Base-by-base conservation (phyloP, 495 filamentous ascomycete species). In the Talaromyces stipitatus region DNA sequence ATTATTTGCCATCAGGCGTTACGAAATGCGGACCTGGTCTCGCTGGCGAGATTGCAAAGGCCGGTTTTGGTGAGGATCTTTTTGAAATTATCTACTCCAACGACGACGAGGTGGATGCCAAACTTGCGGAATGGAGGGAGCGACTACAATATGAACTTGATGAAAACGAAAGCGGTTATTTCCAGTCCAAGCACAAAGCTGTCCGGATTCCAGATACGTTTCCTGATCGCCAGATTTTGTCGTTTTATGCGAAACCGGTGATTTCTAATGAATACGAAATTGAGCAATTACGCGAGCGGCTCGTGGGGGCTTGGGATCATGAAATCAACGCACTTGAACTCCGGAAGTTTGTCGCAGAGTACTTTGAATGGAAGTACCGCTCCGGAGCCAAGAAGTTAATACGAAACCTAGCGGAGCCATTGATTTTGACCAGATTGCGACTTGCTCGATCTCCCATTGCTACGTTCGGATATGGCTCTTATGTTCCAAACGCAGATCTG, bases 1-100 rank as follows among this genome's bases (percentile, higher is more conserved):
- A 99, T 69, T 99, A 99, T 62, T 71, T 92, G 9, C 91, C 94
- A 2, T 90, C 89, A 54, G 95, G 95, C 0, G 85, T 99, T 16
- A 85, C 89, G 0, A 85, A 86, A 36, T 97, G 90, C 61, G 95
- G 95, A 9, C 82, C 88, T 53, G 95, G 90, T 64, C 74, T 88
- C 3, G 91, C 95, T 3, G 91, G 88, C 58, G 88, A 96, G 62
- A 95, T 95, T 54, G 92, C 94, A 26, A 82, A 82, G 64, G 95
- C 90, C 18, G 88, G 91, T 1, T 97, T 94, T 66, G 94, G 94
- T 1, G 79, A 78, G 32, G 85, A 89, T 55, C 74, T 98, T 26
- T 89, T 91, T 54, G 68, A 73, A 46, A 65, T 85, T 33, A 72
- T 82, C 50, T 66, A 71, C 30, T 70, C 76, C 2, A 70, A 79